phyloP scores from a whole-genome alignment of 306 rosid genomes.

The Argentina anserina region DNA sequence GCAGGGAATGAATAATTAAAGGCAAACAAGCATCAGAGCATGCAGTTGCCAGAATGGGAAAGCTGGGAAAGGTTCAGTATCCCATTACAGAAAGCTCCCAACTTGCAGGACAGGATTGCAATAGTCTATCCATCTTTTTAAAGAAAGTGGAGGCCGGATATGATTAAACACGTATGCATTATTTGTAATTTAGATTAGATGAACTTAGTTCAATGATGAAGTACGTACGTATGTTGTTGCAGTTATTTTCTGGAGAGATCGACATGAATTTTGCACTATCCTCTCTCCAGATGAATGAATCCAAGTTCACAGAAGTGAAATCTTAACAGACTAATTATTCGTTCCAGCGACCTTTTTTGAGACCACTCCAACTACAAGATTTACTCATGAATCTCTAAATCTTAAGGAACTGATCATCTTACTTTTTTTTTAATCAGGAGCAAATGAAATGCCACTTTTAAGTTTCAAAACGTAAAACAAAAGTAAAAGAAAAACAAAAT shows the following conservation, averaged over 20 bases:
- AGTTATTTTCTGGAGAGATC: no score
- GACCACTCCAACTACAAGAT: no score
- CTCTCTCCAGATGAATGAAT: background rate
- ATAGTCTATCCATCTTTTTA: background rate
- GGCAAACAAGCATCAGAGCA: background rate
- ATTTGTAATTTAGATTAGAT: background rate
- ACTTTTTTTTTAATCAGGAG: no score
- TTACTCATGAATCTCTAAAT: no score
- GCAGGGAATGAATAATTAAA: no score
- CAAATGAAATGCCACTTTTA: background rate
- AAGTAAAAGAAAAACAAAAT: no score
- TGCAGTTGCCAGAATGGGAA: background rate
- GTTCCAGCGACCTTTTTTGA: background rate
- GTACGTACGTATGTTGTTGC: background rate
- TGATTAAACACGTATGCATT: background rate
- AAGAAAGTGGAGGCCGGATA: background rate
- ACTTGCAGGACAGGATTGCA: background rate
- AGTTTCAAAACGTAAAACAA: no score
- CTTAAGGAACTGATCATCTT: no score
- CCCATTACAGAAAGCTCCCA: background rate
- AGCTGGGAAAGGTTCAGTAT: background rate
- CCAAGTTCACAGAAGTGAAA: background rate
- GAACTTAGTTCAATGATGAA: background rate
- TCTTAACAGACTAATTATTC: background rate
- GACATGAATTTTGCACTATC: background rate